Percentiles rank a stretch among this genome's conserved stretches.
These are phyloP conservation scores for Populus hybrid DNA, from an alignment of 441 rosid species.

Conservation along the genomic window DNA sequence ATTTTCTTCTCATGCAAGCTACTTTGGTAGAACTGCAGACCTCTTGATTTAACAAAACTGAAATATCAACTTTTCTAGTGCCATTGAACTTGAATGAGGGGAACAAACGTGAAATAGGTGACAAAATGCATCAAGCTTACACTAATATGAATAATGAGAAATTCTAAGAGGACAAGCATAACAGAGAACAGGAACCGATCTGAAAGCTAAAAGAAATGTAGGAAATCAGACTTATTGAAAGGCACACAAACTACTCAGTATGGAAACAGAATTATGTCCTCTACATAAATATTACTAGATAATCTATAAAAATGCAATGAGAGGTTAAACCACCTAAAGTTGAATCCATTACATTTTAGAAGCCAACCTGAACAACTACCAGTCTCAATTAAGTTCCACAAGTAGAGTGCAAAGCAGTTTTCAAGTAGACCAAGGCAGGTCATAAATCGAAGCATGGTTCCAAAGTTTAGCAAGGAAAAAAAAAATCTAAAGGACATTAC, in stretches of 20 bases:
- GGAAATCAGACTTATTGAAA: no score
- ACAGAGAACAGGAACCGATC: neutral
- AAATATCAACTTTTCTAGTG: neutral
- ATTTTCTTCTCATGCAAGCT: neutral
- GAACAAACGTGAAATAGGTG: neutral
- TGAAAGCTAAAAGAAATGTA: neutral
- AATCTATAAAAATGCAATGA: neutral
- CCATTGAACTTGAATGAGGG: neutral
- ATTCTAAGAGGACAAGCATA: neutral
- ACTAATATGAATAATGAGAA: neutral
- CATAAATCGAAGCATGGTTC: neutral
- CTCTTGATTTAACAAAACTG: neutral
- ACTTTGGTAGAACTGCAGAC: neutral
- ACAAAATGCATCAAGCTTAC: neutral
- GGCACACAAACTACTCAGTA: no score
- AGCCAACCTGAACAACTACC: neutral
- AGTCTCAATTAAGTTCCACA: neutral
- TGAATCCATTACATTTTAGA: neutral
- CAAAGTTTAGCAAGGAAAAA: neutral
- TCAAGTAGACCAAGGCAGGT: neutral
- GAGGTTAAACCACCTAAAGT: neutral
- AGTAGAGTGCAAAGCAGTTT: neutral
- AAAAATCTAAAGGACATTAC: slow-evolving; percentile 5
- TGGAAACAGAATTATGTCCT: neutral
- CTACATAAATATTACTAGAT: neutral